A percentile compares a stretch with the other conserved stretches of the same genome.
phyloP scores from a whole-genome alignment of 768 basidiomycete genomes.

The Naematelia aurantialba region DNA sequence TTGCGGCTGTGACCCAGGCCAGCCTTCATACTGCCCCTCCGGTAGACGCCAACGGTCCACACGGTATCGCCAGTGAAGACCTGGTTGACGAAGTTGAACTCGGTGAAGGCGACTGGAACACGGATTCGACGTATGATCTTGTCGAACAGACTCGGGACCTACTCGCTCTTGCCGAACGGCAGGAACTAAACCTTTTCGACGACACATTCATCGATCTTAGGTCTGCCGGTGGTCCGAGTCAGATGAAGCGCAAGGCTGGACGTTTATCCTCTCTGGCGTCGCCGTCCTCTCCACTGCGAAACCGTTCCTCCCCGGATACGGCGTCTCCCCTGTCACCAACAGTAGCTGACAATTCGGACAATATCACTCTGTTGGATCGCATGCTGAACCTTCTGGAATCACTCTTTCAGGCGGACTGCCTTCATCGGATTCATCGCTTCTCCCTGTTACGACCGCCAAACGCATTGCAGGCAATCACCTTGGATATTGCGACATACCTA shows the following conservation, averaged over 20 bases:
- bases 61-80: constrained; percentile 17
- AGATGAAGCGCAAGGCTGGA: constrained; percentile 19
- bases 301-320: constrained; percentile 52
- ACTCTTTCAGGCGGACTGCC: constrained; percentile 67
- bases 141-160: constrained; percentile 32
- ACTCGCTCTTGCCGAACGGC: constrained; percentile 30
- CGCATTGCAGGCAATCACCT: constrained; percentile 65
- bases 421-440: constrained; percentile 60
- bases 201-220: neutral
- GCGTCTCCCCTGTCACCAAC: constrained; percentile 39
- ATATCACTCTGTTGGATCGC: constrained; percentile 55
- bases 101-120: constrained; percentile 29
- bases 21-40: constrained; percentile 14
- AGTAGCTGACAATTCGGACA: constrained; percentile 7
- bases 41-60: neutral
- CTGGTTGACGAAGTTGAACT: constrained; percentile 14
- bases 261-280: constrained; percentile 51
- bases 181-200: constrained; percentile 27
- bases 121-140: constrained; percentile 23
- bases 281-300: constrained; percentile 51
- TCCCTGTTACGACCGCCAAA: constrained; percentile 68
- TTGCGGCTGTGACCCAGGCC: constrained; percentile 19
- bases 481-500: constrained; percentile 71
- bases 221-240: constrained; percentile 10
- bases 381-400: constrained; percentile 48